Conservation (phyloP, 352 stramenopile species). For the Globisporangium rhizosaccharum region DNA sequence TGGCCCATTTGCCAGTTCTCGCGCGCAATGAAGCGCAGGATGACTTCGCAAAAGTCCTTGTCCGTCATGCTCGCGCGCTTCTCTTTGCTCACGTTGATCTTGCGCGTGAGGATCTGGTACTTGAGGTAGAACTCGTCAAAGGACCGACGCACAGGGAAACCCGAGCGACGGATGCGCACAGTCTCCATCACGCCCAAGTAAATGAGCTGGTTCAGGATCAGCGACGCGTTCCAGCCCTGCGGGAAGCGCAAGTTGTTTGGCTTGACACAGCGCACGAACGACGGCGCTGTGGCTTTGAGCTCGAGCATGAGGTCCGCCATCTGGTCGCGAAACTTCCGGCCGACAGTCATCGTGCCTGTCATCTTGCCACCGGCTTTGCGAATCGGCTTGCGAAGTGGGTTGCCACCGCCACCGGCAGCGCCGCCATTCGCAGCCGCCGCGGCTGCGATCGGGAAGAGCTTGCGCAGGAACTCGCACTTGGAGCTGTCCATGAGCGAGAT, state of each 20-base stretch:
- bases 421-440: conserved; percentile 21
- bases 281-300: conserved; percentile 74
- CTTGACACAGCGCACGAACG: conserved; percentile 91
- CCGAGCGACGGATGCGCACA: conserved; percentile 83
- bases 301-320: conserved; percentile 87
- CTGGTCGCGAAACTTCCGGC: conserved; percentile 87
- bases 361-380: conserved; percentile 82
- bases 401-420: conserved; percentile 21
- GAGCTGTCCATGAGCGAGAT: conserved; percentile 86
- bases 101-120: conserved; percentile 82
- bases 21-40: conserved; percentile 68
- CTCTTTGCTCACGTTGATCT: conserved; percentile 45
- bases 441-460: conserved; percentile 58
- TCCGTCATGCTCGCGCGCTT: conserved; percentile 52
- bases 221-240: conserved; percentile 77
- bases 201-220: conserved; percentile 88
- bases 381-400: conserved; percentile 57
- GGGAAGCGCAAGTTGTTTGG: conserved; percentile 89
- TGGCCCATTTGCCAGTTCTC: conserved; percentile 87
- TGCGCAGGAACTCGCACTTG: conserved; percentile 71
- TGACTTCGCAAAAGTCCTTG: conserved; percentile 81
- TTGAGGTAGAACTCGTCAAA: conserved; percentile 86
- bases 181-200: conserved; percentile 90
- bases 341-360: conserved; percentile 87
- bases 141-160: conserved; percentile 81